Evolutionary conservation across 805 yeast genomes (phyloP), one percentile per base, ranked within the genome.

Genomic region (Barnettozyma populi): DNA sequence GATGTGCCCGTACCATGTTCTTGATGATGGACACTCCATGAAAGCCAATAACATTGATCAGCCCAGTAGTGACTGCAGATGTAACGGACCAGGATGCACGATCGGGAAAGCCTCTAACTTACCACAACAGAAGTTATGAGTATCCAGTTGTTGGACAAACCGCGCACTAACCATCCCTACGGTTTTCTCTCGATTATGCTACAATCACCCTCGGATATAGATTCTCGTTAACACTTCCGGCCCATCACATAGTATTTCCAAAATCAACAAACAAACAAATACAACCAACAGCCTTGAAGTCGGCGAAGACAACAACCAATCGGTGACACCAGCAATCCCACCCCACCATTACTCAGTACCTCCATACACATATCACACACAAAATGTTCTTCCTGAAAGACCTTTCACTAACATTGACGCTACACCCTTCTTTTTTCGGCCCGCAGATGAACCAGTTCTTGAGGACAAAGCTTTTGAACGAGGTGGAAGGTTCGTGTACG

Each of bases 401-500:
- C 70, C 79, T 94, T 56, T 85, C 97, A 55, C 77, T 94, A 50
- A 89, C 87, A 65, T 75, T 94, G 57, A 90, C 97, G 41, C 82
- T 94, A 48, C 99, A 92, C 68, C 99, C 99, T 45, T 90, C 98
- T 31, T 94, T 83, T 68, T 92, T 90, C 63, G 99, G 99, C 2
- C 97, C 98, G 3, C 95, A 90, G 58, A 94, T 94, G 98, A 90
- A 86, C 68, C 95, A 89, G 64, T 92, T 82, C 62, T 74, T 94
- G 57, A 82, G 95, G 63, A 87, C 90, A 62, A 90, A 92, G 67
- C 75, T 94, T 52, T 76, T 94, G 50, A 90, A 88, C 55, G 99
- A 94, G 64, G 99, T 94, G 38, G 99, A 94, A 70, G 99, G 99
- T 23, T 90, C 98, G 1, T 94, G 98, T 70, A 90, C 98, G 0